Percentiles rank a stretch among this genome's conserved stretches.
Conservation (phyloP, 108 stramenopile species). For the Pseudonitzschia pungens region DNA sequence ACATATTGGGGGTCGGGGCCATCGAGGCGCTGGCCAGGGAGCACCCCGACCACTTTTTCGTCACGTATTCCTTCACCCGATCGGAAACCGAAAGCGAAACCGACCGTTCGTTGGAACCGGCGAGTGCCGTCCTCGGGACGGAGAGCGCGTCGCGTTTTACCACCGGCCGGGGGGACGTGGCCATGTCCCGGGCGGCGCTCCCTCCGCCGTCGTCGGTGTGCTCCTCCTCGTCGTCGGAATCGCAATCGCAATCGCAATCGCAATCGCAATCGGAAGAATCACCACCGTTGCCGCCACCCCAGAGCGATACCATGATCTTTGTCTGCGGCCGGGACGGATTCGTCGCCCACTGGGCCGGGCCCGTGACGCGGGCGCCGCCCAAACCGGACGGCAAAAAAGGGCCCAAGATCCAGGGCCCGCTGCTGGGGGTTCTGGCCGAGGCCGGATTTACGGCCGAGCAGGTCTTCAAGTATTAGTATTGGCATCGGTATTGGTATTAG, state of each 20-base stretch:
- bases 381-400: constrained; percentile 27
- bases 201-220: neutral
- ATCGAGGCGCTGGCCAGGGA: constrained; percentile 20
- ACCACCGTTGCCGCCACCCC: neutral
- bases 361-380: constrained; percentile 26
- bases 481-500: no score
- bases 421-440: constrained; percentile 29
- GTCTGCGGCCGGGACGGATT: constrained; percentile 39
- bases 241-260: neutral
- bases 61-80: constrained; percentile 32
- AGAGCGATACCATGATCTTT: constrained; percentile 31
- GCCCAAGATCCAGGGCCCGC: constrained; percentile 37
- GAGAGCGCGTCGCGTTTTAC: neutral
- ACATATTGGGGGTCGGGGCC: constrained; percentile 15
- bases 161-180: neutral
- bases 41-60: constrained; percentile 27
- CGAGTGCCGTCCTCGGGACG: no score
- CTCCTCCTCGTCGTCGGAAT: no score
- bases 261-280: neutral
- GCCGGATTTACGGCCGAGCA: constrained; percentile 30
- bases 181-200: neutral
- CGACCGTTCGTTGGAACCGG: no score
- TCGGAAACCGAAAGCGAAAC: no score
- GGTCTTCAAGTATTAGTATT: constrained; percentile 37
- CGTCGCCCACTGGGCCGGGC: constrained; percentile 30